A percentile compares a stretch with the other conserved stretches of the same genome.
Conservation (phyloP, 2,329 filamentous ascomycete species). For the Penicillium digitatum region DNA sequence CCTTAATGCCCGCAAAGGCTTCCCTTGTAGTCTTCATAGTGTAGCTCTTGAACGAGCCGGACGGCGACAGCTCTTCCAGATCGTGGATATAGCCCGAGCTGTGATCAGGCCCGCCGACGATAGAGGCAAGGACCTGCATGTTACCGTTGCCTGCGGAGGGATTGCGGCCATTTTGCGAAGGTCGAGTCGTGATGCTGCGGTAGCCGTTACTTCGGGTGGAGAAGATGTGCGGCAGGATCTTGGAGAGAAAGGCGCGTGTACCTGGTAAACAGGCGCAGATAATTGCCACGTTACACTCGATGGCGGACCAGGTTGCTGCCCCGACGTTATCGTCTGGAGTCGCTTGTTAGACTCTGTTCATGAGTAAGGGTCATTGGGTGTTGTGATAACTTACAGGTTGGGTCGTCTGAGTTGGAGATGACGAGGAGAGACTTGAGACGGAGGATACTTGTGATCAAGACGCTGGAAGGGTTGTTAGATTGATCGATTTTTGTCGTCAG, state of each 20-base stretch:
- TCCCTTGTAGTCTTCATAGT: conserved; percentile 6
- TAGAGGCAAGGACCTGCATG: conserved; percentile 22
- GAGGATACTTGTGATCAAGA: conserved; percentile 42
- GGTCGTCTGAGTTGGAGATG: conserved; percentile 28
- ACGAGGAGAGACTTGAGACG: conserved; percentile 28
- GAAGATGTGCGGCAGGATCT: conserved; percentile 28
- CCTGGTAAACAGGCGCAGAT: conserved; percentile 41
- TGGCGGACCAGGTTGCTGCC: conserved; percentile 44
- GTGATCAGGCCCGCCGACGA: conserved; percentile 14
- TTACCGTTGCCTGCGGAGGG: conserved; percentile 13
- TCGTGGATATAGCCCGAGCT: conserved; percentile 15
- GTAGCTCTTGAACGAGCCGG: conserved; percentile 1
- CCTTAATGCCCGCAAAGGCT: conserved; percentile 22
- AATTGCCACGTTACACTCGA: conserved; percentile 43
- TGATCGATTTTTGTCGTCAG: not conserved
- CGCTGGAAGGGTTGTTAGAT: conserved; percentile 25
- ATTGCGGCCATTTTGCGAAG: conserved; percentile 16
- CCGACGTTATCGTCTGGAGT: conserved; percentile 30
- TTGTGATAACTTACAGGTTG: conserved; percentile 26
- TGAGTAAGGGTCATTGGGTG: not conserved
- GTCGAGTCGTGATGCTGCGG: conserved; percentile 20
- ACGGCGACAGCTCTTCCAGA: conserved; percentile 15
- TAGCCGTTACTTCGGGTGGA: conserved; percentile 25
- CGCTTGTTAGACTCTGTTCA: not conserved
- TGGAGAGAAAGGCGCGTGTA: conserved; percentile 26